These are phyloP conservation scores for Aspergillus haitiensis DNA, from an alignment of 495 filamentous ascomycete species.

Conservation along the genomic window DNA sequence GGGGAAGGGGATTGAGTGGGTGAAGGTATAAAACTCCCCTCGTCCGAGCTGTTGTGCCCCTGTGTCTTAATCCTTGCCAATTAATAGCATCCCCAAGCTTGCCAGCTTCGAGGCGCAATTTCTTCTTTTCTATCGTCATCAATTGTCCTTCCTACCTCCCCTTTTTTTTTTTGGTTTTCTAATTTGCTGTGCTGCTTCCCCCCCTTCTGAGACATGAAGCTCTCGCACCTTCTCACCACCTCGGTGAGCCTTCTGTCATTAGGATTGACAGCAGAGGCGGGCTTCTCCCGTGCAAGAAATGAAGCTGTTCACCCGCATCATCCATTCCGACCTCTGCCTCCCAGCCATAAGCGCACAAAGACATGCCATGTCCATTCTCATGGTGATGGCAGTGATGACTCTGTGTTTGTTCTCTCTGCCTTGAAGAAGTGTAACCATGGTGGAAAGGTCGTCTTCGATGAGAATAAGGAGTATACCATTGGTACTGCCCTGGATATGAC, in stretches of 20 bases:
- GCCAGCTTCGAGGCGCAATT: too few relatives aligned
- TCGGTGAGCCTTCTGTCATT: conserved; percentile 30
- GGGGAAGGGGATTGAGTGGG: too few relatives aligned
- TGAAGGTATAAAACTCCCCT: too few relatives aligned
- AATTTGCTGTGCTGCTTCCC: neutral
- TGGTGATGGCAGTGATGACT: conserved; percentile 57
- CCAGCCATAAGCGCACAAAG: conserved; percentile 29
- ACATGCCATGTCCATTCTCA: conserved; percentile 38
- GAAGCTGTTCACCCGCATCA: conserved; percentile 34
- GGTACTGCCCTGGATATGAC: conserved; percentile 66
- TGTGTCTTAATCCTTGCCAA: too few relatives aligned
- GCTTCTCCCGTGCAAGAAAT: conserved; percentile 27
- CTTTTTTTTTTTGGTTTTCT: neutral
- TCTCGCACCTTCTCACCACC: conserved; percentile 31
- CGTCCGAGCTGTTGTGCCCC: too few relatives aligned
- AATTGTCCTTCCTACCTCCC: neutral
- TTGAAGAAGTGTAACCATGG: conserved; percentile 65
- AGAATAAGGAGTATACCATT: conserved; percentile 56
- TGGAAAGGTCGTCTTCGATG: conserved; percentile 62
- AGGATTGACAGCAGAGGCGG: conserved; percentile 23
- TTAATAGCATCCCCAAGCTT: too few relatives aligned
- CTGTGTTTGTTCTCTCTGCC: conserved; percentile 56
- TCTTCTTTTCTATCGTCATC: too few relatives aligned
- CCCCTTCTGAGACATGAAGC: conserved; percentile 28
- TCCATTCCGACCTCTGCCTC: conserved; percentile 41